A percentile compares a stretch with the other conserved stretches of the same genome.
Evolutionary conservation across 2,329 filamentous ascomycete species (phyloP).

Genomic region (Pseudogymnoascus sp.): DNA sequence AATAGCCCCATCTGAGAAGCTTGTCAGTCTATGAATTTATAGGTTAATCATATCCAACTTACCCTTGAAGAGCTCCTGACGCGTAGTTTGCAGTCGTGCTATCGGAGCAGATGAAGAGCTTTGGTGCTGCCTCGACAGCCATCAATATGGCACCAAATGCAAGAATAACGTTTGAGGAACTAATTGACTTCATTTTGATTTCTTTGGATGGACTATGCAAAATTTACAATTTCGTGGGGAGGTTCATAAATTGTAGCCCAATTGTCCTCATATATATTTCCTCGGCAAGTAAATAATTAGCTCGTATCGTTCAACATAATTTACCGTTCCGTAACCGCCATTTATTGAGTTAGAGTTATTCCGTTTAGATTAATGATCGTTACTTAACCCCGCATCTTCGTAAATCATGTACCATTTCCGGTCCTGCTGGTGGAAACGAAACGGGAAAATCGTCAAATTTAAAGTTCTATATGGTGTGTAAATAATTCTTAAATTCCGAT

Average conservation of each 20-base stretch:
- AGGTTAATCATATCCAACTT: not conserved
- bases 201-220: not conserved
- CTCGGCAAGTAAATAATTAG: not conserved
- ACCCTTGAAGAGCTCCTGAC: not conserved
- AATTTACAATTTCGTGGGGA: not conserved
- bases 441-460: not conserved
- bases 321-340: not conserved
- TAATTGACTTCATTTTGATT: not conserved
- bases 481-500: not conserved
- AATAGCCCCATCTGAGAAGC: not conserved
- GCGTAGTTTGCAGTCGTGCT: not conserved
- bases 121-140: not conserved
- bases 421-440: not conserved
- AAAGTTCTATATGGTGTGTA: not conserved
- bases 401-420: not conserved
- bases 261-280: not conserved
- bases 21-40: not conserved
- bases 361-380: not conserved
- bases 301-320: not conserved
- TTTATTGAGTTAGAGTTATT: not conserved
- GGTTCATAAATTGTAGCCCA: not conserved
- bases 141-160: not conserved
- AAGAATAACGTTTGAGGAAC: not conserved
- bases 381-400: not conserved
- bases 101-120: not conserved